Evolutionary conservation across 768 basidiomycete species (phyloP), one percentile per base, ranked within the genome.

Genomic region (Tylopilus cervinicoccineus): DNA sequence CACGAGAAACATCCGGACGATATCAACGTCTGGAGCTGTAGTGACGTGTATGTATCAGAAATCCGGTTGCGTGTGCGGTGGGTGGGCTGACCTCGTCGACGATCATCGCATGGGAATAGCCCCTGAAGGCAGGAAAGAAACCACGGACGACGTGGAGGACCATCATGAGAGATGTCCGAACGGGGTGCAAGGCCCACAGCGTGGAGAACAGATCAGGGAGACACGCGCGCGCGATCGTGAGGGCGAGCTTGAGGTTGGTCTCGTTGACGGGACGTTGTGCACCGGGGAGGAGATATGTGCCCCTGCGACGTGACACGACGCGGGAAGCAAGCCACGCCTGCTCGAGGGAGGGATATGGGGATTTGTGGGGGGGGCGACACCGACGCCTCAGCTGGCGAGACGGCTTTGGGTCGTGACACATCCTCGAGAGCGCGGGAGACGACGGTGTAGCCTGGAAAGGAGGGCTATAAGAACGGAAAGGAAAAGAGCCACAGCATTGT

Each of bases 31-130:
- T 89, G 88, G 37, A 91, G 69, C 88, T 91, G 60, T 38, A 50
- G 19, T 23, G 43, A 28, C 6, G 27, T 28, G 39, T 36, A 31
- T 51, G 39, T 8, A 36, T 44, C 26, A 44, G 31, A 19, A n/a
- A 17, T 49, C 45, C 28, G 32, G 40, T 27, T 51, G 28, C 23
- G 55, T 52, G 52, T 52, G 45, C 43, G 33, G 45, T 42, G 33
- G 48, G 42, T 20, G 47, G 32, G 66, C 82, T 28, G 45, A 85
- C 88, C 78, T 92, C 87, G 68, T 92, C 84, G 55, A 91, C 81
- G 56, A 91, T 86, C 65, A 88, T 69, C 45, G 88, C 88, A 75
- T 91, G 89, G 9, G 89, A 89, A 72, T 88, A 91, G 52, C 86
- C 84, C 68, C 86, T 79, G 66, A 86, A 85, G 10, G 88, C 89